These are phyloP conservation scores for Syncephalastrum monosporum DNA, from an alignment of 371 early-diverging fungal genomes.

Conservation along the genomic window DNA sequence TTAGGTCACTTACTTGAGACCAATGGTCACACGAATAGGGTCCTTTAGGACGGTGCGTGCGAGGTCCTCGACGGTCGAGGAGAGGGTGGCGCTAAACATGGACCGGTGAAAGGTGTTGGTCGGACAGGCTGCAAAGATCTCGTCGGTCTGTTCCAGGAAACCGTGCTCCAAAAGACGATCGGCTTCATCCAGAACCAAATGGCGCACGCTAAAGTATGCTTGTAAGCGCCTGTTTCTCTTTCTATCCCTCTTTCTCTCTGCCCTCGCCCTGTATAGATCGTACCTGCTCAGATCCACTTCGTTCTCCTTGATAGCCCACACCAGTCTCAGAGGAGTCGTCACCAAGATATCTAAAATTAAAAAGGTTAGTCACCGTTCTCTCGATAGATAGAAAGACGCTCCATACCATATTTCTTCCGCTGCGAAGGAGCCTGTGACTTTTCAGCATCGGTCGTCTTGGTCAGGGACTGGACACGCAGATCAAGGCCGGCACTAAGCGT, in stretches of 20 bases:
- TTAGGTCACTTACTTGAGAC: slow-evolving; percentile 64
- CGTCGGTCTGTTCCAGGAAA: slow-evolving; percentile 89
- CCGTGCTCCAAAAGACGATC: slow-evolving; percentile 91
- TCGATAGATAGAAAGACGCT: no score
- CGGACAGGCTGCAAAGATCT: slow-evolving; percentile 87
- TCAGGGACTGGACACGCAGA: slow-evolving; percentile 76
- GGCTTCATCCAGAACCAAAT: slow-evolving; percentile 91
- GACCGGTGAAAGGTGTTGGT: slow-evolving; percentile 72
- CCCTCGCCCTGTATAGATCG: slow-evolving; percentile 2
- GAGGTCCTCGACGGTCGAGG: slow-evolving; percentile 87
- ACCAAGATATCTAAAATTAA: slow-evolving; percentile 74
- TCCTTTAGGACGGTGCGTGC: slow-evolving; percentile 88
- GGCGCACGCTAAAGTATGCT: slow-evolving; percentile 49
- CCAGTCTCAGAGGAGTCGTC: slow-evolving; percentile 88
- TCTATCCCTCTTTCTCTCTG: no score
- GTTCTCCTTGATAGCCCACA: slow-evolving; percentile 82
- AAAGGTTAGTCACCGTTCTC: neutral
- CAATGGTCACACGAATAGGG: slow-evolving; percentile 87
- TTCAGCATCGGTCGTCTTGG: slow-evolving; percentile 69
- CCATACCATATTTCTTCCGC: slow-evolving; percentile 69
- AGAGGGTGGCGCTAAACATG: slow-evolving; percentile 94
- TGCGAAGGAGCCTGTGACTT: slow-evolving; percentile 66
- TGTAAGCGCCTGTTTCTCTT: neutral
- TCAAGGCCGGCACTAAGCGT: slow-evolving; percentile 69
- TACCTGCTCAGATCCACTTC: slow-evolving; percentile 74